Evolutionary conservation across 345 rosid species (phyloP), one percentile per base, ranked within the genome.

Genomic region (Salix viminalis): DNA sequence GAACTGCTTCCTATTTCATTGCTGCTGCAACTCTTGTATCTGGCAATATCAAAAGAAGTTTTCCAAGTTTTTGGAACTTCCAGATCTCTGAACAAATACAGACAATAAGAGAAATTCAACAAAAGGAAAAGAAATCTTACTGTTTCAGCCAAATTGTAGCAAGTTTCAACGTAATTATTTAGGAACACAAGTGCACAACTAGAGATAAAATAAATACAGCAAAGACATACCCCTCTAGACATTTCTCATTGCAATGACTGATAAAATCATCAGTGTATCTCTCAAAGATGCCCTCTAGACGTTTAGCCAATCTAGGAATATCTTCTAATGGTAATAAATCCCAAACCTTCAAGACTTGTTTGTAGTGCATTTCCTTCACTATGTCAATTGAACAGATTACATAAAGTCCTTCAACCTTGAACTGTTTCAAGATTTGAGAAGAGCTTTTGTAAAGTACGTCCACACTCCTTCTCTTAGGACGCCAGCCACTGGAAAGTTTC

Each of bases 291-390:
- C 73, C 67, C 72, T 87, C 88, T 4, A 88, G 81, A 56, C 87
- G 84, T 79, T 83, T 84, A 36, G 73, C 89, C 80, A 85, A 64
- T 71, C 76, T 82, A 2, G 46, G 78, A 58, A 80, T 76, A 69
- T 88, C 86, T 71, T 83, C 86, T 26, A 69, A 68, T 4, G 87
- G 87, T 74, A 88, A 41, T 73, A 90, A 64, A 72, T 90, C 91
- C 91, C 91, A 90, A 28, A 85, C 82, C 82, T 82, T 90, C 79
- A 90, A 66, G 44, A 85, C 80, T 81, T 88, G 91, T 11, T 18
- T 76, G 76, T 84, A 83, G 39, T n/a, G 28, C 2, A 5, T 56
- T 24, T 84, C 85, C 80, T 85, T 85, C 64, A 4, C 70, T 1
- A 85, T n/a, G 73, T 90, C 93, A 71, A 54, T 66, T 1, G 91